Conservation (phyloP, 805 yeast species). For the Candida parachauliodes region DNA sequence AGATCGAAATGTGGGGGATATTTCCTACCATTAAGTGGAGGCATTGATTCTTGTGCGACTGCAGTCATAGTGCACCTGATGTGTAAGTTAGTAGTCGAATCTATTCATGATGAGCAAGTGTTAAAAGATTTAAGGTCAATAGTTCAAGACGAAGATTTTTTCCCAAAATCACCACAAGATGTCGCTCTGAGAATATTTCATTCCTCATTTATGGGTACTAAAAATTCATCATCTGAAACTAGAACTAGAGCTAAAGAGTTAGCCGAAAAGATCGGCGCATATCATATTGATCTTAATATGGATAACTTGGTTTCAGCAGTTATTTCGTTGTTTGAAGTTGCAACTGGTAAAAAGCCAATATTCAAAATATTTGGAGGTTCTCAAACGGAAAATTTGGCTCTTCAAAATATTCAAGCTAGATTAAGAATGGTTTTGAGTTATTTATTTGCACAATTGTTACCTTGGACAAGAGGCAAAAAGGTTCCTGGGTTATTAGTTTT, state of each 20-base stretch:
- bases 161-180: slow-evolving; percentile 73
- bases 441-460: slow-evolving; percentile 87
- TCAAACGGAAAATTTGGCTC: slow-evolving; percentile 83
- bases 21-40: slow-evolving; percentile 93
- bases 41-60: slow-evolving; percentile 97
- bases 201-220: slow-evolving; percentile 94
- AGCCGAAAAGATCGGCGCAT: slow-evolving; percentile 75
- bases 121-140: slow-evolving; percentile 69
- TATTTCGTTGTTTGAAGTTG: slow-evolving; percentile 72
- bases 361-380: slow-evolving; percentile 94
- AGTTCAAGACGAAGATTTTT: slow-evolving; percentile 57
- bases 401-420: slow-evolving; percentile 96
- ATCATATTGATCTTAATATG: slow-evolving; percentile 90
- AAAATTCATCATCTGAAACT: slow-evolving; percentile 86
- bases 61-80: slow-evolving; percentile 91
- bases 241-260: slow-evolving; percentile 75
- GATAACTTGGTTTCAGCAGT: slow-evolving; percentile 77
- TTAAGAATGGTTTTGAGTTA: slow-evolving; percentile 92
- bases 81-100: slow-evolving; percentile 80
- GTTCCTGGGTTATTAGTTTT: slow-evolving; percentile 83
- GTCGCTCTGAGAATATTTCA: slow-evolving; percentile 75
- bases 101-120: slow-evolving; percentile 64
- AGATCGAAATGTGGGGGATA: slow-evolving; percentile 88
- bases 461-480: slow-evolving; percentile 79
- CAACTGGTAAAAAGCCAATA: slow-evolving; percentile 86